phyloP scores from a whole-genome alignment of 2,329 filamentous ascomycete species.

The Apiospora pterosperma region DNA sequence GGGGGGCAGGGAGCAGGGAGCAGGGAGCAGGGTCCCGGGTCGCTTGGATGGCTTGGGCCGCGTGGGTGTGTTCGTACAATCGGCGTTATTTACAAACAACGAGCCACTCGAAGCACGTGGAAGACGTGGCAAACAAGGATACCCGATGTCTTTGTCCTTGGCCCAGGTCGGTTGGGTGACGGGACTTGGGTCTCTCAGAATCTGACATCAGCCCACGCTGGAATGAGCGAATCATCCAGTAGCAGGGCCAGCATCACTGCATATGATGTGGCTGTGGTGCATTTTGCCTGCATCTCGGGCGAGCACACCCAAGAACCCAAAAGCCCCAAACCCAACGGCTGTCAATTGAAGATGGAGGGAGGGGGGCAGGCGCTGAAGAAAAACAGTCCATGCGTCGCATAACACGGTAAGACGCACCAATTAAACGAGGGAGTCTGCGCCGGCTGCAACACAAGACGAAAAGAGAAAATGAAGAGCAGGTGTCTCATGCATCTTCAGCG shows the following conservation, averaged over 20 bases:
- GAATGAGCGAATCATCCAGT: neutral
- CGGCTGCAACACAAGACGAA: neutral
- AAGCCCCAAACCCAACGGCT: too few species aligned
- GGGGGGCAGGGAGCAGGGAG: too few species aligned
- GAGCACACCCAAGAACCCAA: too few species aligned
- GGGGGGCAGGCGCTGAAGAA: neutral
- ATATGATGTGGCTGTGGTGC: neutral
- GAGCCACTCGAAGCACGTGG: neutral
- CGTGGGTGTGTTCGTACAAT: too few species aligned
- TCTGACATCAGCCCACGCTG: neutral
- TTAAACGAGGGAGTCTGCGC: neutral
- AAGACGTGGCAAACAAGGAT: neutral
- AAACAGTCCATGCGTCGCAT: neutral
- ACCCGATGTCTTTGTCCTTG: neutral
- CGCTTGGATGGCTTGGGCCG: neutral
- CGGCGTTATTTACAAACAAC: neutral
- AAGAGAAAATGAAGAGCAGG: neutral
- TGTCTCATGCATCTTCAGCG: neutral
- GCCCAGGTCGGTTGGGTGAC: neutral
- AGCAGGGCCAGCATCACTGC: neutral
- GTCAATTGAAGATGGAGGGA: neutral
- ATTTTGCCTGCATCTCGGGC: too few species aligned
- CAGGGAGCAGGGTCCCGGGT: too few species aligned
- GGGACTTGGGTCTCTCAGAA: neutral
- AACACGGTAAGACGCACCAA: neutral